These are phyloP conservation scores for Elongisporangium prolatum DNA, from an alignment of 352 stramenopile species.

Conservation along the genomic window DNA sequence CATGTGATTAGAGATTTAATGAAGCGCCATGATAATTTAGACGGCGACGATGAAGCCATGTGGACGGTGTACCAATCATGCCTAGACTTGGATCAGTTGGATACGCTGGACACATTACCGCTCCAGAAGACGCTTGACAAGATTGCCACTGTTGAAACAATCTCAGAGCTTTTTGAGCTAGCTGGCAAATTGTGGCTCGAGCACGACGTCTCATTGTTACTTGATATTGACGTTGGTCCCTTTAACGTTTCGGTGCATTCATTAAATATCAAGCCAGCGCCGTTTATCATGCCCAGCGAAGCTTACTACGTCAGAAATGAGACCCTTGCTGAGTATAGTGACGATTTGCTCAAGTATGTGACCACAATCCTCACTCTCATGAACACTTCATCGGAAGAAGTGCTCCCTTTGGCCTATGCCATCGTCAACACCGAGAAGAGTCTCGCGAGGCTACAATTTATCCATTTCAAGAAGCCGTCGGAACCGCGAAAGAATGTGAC, in stretches of 20 bases:
- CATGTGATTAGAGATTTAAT: neutral
- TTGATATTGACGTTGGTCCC: neutral
- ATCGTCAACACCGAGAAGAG: neutral
- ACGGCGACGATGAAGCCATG: neutral
- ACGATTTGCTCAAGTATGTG: neutral
- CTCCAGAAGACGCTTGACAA: slow-evolving; percentile 32
- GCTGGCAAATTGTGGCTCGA: slow-evolving; percentile 27
- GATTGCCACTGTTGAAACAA: slow-evolving; percentile 23
- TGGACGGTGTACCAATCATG: slow-evolving; percentile 53
- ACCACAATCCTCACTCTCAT: neutral
- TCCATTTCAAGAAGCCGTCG: neutral
- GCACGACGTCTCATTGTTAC: neutral
- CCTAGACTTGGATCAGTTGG: slow-evolving; percentile 40
- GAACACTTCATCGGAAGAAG: neutral
- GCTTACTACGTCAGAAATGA: neutral
- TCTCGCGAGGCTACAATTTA: neutral
- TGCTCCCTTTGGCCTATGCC: neutral
- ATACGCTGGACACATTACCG: slow-evolving; percentile 32
- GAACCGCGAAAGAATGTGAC: neutral
- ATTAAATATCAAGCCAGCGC: neutral
- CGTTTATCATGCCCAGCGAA: neutral
- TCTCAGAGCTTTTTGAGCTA: slow-evolving; percentile 29
- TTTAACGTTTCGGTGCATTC: neutral
- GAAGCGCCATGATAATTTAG: neutral
- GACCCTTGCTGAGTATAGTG: neutral